Base-by-base conservation (phyloP, 805 yeast genomes). In the Sporopachydermia lactativora region DNA sequence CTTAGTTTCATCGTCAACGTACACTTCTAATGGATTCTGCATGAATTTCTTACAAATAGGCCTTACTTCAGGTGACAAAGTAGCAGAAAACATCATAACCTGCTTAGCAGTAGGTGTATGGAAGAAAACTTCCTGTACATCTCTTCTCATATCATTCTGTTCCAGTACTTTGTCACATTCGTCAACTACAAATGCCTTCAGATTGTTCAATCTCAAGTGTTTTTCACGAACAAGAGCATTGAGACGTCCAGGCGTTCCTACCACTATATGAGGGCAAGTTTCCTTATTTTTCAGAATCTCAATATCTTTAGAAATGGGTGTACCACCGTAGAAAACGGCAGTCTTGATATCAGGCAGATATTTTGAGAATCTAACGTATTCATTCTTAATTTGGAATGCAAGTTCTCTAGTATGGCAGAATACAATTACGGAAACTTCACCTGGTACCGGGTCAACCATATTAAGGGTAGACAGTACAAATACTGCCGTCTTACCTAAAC, bases 81-180 rank as follows among this genome's bases (percentile, higher is more conserved):
- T 89, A 50, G 98, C 98, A 45, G 95, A 82, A 65, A 89, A 89
- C 96, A 89, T 89, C 97, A 92, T 88, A 43, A 92, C 97, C 70
- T 89, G 98, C 66, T 89, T 89, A 62, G 89, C 95, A 65, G 83
- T 94, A 50, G 98, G 98, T 40, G 98, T 89, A 46, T 83, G 83
- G 64, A 96, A 80, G 77, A 92, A 89, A 49, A 92, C 82, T 60
- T 89, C 97, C 71, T 89, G 98, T 44, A 89, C 96, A 59, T 89
- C 98, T 62, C 95, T 80, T 72, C 98, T 83, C 98, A 89, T 89
- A 55, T 81, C 94, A 55, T 79, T 56, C 16, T 38, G 41, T 68
- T 92, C 97, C 62, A 89, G 73, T 43, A 89, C 97, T 68, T 88
- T 86, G 70, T 89, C 98, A 78, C 97, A 92, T 71, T 89, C 98